Evolutionary conservation across 2,329 filamentous ascomycete genomes (phyloP).

Genomic region (Exophiala viscosa): DNA sequence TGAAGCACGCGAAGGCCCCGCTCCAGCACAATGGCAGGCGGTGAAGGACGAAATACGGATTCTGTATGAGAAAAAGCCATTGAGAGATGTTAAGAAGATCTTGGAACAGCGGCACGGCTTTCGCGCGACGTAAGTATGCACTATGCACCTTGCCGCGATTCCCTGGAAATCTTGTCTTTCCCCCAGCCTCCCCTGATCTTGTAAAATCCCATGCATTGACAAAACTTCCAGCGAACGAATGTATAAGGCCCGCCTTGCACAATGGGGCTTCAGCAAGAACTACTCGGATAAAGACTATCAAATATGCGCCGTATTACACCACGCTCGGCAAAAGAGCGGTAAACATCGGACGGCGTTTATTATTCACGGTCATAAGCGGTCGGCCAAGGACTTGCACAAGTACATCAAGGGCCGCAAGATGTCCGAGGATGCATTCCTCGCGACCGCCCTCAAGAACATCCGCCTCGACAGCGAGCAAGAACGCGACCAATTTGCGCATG

Average conservation of each 20-base stretch:
- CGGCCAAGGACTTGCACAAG: conserved; percentile 27
- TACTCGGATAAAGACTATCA: conserved; percentile 29
- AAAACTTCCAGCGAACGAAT: conserved; percentile 17
- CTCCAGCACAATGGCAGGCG: conserved; percentile 25
- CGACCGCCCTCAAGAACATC: conserved; percentile 20
- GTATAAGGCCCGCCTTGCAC: conserved; percentile 26
- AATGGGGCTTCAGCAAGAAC: conserved; percentile 29
- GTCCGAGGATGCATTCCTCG: conserved; percentile 27
- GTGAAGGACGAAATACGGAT: conserved; percentile 25
- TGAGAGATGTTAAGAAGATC: conserved; percentile 25
- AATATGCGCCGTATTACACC: conserved; percentile 25
- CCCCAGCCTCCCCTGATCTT: not conserved
- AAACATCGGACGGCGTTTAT: conserved; percentile 24
- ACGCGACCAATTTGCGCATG: conserved; percentile 21
- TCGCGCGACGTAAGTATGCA: conserved; percentile 26
- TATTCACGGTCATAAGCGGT: conserved; percentile 26
- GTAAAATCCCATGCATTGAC: not conserved
- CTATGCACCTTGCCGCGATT: conserved; percentile 6
- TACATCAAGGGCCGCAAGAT: conserved; percentile 29
- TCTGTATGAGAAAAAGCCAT: conserved; percentile 25
- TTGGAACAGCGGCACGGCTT: conserved; percentile 26
- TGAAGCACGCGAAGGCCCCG: conserved; percentile 25
- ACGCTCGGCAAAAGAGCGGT: conserved; percentile 24
- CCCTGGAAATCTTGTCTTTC: not conserved
- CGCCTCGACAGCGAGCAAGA: conserved; percentile 13